Conservation (phyloP, 1,139 yeast species). For the Diutina neorugosa region DNA sequence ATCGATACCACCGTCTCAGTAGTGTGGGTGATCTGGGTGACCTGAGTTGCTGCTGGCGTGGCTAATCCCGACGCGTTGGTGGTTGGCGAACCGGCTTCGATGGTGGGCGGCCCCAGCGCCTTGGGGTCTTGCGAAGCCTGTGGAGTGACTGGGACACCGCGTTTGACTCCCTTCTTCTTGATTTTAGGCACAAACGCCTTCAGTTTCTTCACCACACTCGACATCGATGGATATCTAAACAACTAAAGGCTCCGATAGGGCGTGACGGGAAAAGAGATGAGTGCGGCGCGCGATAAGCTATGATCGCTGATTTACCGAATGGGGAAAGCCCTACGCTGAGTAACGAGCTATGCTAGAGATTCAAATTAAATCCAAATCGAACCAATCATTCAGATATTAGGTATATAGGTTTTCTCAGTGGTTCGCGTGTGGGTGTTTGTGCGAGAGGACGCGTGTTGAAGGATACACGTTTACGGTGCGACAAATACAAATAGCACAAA, state of each 20-base stretch:
- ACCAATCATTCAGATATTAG: no score
- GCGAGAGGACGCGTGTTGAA: no score
- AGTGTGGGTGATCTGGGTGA: neutral
- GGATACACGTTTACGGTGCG: no score
- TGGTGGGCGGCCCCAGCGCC: neutral
- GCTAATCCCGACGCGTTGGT: neutral
- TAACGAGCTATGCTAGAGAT: no score
- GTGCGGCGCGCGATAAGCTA: neutral
- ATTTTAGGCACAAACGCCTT: conserved; percentile 3
- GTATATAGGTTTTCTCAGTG: no score
- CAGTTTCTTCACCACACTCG: conserved; percentile 2
- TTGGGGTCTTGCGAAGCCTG: neutral
- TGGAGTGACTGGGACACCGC: neutral
- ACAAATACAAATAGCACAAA: no score
- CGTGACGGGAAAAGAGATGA: neutral
- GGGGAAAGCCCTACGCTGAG: no score
- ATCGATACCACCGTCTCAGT: neutral
- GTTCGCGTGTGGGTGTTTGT: no score
- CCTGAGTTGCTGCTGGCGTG: neutral
- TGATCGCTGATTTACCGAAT: neutral
- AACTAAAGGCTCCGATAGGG: neutral
- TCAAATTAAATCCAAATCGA: no score
- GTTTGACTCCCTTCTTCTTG: neutral
- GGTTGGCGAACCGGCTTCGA: neutral
- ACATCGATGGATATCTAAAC: neutral